Conservation (phyloP, 441 rosid species). For the Aquilaria agallochum region DNA sequence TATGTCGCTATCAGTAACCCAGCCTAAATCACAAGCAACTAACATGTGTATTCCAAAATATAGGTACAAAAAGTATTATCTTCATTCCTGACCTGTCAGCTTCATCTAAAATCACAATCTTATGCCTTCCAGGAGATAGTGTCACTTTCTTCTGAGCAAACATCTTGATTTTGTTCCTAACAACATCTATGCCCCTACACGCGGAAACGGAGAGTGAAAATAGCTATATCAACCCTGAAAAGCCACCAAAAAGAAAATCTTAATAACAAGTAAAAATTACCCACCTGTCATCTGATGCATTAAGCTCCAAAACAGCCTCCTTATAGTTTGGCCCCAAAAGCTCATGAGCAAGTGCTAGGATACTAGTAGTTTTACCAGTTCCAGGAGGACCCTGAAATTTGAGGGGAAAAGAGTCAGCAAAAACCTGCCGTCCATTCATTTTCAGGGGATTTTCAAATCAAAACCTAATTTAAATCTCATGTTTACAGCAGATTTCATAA, state of each 20-base stretch:
- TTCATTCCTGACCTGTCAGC: constrained; percentile 76
- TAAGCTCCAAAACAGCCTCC: constrained; percentile 90
- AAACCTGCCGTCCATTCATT: neutral
- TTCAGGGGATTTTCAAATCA: neutral
- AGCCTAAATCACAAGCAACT: neutral
- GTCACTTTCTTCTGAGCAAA: constrained; percentile 97
- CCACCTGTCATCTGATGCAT: constrained; percentile 97
- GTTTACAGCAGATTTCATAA: neutral
- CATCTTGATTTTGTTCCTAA: constrained; percentile 96
- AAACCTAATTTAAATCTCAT: neutral
- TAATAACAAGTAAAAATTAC: neutral
- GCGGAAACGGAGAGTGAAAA: constrained; percentile 4
- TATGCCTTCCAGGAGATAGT: constrained; percentile 83
- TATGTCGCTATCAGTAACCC: neutral
- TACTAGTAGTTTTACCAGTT: constrained; percentile 94
- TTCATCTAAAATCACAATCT: constrained; percentile 86
- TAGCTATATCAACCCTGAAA: neutral
- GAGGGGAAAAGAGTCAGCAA: neutral
- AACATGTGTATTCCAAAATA: constrained; percentile 2
- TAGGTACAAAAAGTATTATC: neutral
- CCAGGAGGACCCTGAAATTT: constrained; percentile 90
- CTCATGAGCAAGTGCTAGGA: constrained; percentile 95
- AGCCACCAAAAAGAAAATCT: neutral
- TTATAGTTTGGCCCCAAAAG: constrained; percentile 70
- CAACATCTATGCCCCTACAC: constrained; percentile 87